Evolutionary conservation across 345 rosid species (phyloP).

Genomic region (Corchorus olitorius): DNA sequence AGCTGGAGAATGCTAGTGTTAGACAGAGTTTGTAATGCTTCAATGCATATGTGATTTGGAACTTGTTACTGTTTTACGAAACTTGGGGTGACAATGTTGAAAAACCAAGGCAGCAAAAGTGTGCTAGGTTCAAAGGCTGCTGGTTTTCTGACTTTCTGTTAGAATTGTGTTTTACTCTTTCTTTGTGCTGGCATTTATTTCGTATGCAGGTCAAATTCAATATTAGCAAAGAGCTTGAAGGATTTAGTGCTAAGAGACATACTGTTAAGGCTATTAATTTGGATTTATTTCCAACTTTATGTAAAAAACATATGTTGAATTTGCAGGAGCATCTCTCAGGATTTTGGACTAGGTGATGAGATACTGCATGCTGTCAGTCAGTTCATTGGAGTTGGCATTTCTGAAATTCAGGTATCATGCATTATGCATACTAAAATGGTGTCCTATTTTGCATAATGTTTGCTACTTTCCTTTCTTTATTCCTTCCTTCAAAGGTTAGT

Average conservation of each 20-base stretch:
- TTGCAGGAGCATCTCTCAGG: constrained; percentile 80
- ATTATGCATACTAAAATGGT: constrained; percentile 18
- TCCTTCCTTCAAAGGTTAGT: constrained; percentile 6
- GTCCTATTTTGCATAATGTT: constrained; percentile 21
- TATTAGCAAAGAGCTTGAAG: neutral
- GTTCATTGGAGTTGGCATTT: constrained; percentile 60
- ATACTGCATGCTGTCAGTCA: constrained; percentile 60
- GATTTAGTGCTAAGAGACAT: neutral
- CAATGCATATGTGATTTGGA: constrained; percentile 1
- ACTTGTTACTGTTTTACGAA: neutral
- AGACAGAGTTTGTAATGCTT: neutral
- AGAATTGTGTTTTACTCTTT: neutral
- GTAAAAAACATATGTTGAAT: constrained; percentile 20
- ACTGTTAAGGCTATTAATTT: neutral
- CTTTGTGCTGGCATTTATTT: neutral
- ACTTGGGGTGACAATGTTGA: neutral
- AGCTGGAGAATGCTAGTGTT: neutral
- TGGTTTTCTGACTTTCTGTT: neutral
- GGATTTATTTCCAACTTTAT: constrained; percentile 3
- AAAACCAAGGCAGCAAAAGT: neutral
- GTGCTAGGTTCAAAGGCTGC: neutral
- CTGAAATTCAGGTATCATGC: constrained; percentile 67
- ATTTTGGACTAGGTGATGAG: constrained; percentile 73
- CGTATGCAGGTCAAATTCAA: neutral
- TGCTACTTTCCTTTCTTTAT: neutral